A percentile compares a stretch with the other conserved stretches of the same genome.
Evolutionary conservation across 2,329 filamentous ascomycete species (phyloP).

Genomic region (Fusarium oxysporum): DNA sequence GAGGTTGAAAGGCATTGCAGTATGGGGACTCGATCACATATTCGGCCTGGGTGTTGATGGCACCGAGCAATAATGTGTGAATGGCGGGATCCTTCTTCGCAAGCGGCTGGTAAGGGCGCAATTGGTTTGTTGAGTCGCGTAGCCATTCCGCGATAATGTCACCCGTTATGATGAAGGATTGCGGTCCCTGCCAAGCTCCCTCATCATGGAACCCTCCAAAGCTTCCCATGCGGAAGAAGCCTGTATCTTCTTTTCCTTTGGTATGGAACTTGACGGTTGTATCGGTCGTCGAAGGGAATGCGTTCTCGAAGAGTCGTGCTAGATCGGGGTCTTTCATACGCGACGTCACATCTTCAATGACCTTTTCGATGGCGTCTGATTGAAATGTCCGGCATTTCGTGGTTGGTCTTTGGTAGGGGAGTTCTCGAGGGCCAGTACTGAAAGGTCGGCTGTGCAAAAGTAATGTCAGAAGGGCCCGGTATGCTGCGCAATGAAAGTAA

Average conservation of each 20-base stretch:
- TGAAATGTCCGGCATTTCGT: constrained; percentile 88
- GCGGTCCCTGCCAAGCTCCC: constrained; percentile 81
- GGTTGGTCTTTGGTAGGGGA: constrained; percentile 89
- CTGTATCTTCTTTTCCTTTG: constrained; percentile 62
- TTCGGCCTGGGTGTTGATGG: constrained; percentile 95
- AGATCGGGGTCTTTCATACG: constrained; percentile 88
- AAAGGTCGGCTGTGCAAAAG: constrained; percentile 73
- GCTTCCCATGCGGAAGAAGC: constrained; percentile 51
- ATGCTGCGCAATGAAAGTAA: neutral
- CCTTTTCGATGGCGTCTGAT: constrained; percentile 86
- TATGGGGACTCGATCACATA: constrained; percentile 96
- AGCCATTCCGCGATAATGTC: constrained; percentile 96
- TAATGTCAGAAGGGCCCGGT: constrained; percentile 7
- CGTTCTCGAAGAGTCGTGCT: constrained; percentile 92
- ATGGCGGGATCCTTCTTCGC: constrained; percentile 84
- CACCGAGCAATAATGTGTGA: constrained; percentile 84
- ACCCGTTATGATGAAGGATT: constrained; percentile 93
- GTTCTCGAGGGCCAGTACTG: constrained; percentile 79
- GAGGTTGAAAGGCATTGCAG: constrained; percentile 98
- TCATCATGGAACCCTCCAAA: constrained; percentile 56
- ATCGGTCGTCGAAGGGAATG: constrained; percentile 87
- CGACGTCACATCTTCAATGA: constrained; percentile 84
- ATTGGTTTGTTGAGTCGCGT: constrained; percentile 91
- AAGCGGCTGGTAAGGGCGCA: constrained; percentile 88
- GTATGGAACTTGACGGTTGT: constrained; percentile 92